Base-by-base conservation (phyloP, 2,329 filamentous ascomycete genomes). In the Neofusicoccum sp. region DNA sequence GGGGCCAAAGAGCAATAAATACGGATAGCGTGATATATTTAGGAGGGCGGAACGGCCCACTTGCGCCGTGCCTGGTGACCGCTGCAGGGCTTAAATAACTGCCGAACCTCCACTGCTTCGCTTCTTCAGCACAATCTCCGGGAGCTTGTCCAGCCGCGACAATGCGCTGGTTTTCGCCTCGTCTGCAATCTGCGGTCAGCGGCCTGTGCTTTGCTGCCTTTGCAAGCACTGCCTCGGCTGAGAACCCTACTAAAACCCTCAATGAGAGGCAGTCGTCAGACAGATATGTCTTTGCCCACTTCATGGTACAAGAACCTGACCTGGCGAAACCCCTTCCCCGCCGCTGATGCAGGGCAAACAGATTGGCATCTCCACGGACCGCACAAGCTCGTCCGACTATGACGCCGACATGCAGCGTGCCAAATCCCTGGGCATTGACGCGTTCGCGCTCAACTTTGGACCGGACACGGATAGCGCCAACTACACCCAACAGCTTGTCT, bases 401-500 rank as follows among this genome's bases (percentile, higher is more conserved):
- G 67, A 71, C 41, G 63, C 51, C 12, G 69, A 70, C 57, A 70
- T 71, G 64, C 51, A 65, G 38, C 58, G 61, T 12, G 70, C 69
- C 28, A 70, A 71, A 63, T 65, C 66, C 6, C 66, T 68, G 14
- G 70, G 70, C 45, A 72, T 72, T 53, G 70, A 72, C 59, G 70
- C 69, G 9, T 71, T 72, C 44, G 70, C 70, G 1, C 67, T 72
- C 30, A 71, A 72, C 63, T 70, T 72, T 60, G 70, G 64, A 24
- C 56, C 56, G 1, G 56, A 58, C 14, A 66, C 60, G 0, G 67
- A 68, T 40, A 14, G 40, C 5, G 56, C 36, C 20, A 48, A 48
- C 28, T 68, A 67, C 58, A 69, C 65, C 12, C 44, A 58, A 11
- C 69, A 69, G 53, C 66, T 70, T 31, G 61, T 54, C 8, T 68